phyloP scores from a whole-genome alignment of 345 rosid species.

The Acer yangbiense region DNA sequence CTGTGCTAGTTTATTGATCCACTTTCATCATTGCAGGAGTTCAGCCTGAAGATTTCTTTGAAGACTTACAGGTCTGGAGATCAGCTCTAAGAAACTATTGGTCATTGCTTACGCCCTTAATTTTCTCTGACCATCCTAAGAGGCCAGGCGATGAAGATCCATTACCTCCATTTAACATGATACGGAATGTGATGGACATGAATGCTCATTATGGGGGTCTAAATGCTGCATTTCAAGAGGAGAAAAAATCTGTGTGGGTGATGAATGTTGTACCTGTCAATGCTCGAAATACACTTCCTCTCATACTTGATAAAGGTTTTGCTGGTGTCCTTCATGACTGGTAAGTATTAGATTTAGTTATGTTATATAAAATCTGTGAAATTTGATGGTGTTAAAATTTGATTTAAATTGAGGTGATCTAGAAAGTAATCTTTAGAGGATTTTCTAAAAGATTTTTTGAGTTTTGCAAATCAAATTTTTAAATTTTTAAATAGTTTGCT shows the following conservation, averaged over 20 bases:
- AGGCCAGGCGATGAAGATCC: slow-evolving; percentile 99
- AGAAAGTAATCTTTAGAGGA: not conserved
- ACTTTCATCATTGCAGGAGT: slow-evolving; percentile 60
- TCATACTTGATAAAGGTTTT: slow-evolving; percentile 85
- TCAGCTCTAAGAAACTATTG: slow-evolving; percentile 82
- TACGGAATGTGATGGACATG: slow-evolving; percentile 99
- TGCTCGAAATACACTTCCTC: slow-evolving; percentile 75
- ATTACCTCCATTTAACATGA: slow-evolving; percentile 91
- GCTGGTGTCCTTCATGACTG: slow-evolving; percentile 95
- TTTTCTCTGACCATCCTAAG: slow-evolving; percentile 98
- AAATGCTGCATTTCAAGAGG: slow-evolving; percentile 75
- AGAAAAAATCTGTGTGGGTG: slow-evolving; percentile 80
- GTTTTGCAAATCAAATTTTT: not conserved
- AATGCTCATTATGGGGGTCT: slow-evolving; percentile 89
- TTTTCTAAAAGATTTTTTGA: not conserved
- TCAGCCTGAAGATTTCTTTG: slow-evolving; percentile 70
- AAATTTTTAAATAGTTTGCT: not conserved
- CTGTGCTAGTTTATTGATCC: slow-evolving; percentile 22
- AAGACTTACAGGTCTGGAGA: slow-evolving; percentile 70
- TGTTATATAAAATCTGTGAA: slow-evolving; percentile 2
- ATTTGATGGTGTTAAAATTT: slow-evolving; percentile 2
- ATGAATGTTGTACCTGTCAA: slow-evolving; percentile 95
- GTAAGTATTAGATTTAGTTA: slow-evolving; percentile 50
- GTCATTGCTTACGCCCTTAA: slow-evolving; percentile 94
- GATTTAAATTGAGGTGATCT: slow-evolving; percentile 3